Percentiles rank a stretch among this genome's conserved stretches.
Conservation (phyloP, 805 yeast genomes). For the Monosporozyma yasuniensis region DNA sequence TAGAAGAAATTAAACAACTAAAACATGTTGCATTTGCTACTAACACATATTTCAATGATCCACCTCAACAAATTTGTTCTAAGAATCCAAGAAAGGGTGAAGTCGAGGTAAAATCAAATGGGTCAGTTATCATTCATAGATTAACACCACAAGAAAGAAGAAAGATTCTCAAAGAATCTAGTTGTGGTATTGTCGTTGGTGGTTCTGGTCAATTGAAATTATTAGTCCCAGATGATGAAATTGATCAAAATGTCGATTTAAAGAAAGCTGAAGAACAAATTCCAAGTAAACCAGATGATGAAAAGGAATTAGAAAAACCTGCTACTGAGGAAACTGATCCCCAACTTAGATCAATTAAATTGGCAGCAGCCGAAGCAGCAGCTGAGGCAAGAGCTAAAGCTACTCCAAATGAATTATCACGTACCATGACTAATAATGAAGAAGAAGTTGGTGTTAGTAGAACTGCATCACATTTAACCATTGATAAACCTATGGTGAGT, state of each 20-base stretch:
- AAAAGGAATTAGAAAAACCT: conserved; percentile 23
- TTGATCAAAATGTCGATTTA: conserved; percentile 6
- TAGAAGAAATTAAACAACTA: conserved; percentile 35
- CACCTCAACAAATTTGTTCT: conserved; percentile 86
- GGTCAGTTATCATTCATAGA: conserved; percentile 45
- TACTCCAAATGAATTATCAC: conserved; percentile 25
- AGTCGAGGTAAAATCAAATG: conserved; percentile 53
- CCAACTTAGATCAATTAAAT: conserved; percentile 25
- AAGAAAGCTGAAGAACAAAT: conserved; percentile 12
- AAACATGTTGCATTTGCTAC: conserved; percentile 70
- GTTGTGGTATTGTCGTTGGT: conserved; percentile 71
- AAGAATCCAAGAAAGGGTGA: conserved; percentile 75
- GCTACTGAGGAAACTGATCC: conserved; percentile 8
- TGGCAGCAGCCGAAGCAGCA: conserved; percentile 33
- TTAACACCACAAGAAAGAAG: conserved; percentile 45
- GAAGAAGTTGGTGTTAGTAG: conserved; percentile 32
- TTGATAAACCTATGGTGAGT: conserved; percentile 38
- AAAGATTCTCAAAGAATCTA: conserved; percentile 36
- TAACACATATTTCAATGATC: conserved; percentile 68
- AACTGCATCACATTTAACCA: conserved; percentile 31
- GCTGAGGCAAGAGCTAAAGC: conserved; percentile 32
- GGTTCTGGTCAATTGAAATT: conserved; percentile 61
- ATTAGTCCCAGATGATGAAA: conserved; percentile 14
- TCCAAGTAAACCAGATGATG: conserved; percentile 20
- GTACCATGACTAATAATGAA: conserved; percentile 28